Base-by-base conservation (phyloP, 2,329 filamentous ascomycete genomes). In the Scedosporium boydii region DNA sequence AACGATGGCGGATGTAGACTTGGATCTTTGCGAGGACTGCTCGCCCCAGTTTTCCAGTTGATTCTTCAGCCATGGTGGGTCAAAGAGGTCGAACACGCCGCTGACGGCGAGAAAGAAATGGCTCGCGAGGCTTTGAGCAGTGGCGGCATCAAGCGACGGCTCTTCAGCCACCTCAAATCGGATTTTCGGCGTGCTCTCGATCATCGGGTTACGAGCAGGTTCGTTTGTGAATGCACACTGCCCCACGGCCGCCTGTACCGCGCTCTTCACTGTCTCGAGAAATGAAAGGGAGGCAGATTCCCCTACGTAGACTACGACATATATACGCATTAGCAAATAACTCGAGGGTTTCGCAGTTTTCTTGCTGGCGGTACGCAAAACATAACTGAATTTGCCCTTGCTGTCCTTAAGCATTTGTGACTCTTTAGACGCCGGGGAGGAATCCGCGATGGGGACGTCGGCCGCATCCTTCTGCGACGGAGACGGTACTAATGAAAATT, bases 41-140 rank as follows among this genome's bases (percentile, higher is more conserved):
- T 10, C 23, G 10, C n/a, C 16, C 51, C 51, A 56, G 12, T 56
- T 23, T 23, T 23, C 23, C 41, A 60, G 16, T 18, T 26, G 18
- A 27, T 18, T 42, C 34, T 60, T 21, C 10, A 60, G 18, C 34
- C 58, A 60, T 6, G 58, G 26, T 26, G 38, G 12, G 42, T 51
- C 59, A n/a, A 60, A 60, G 4, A 60, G 42, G 41, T 60, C 59
- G 3, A 60, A 23, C 12, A 44, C 42, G 18, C 59, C 59, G 16
- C 59, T 60, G 38, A 60, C 59, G 27, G 34, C 34, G 14, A 60
- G 59, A 21, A 48, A 14, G 44, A 60, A 60, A 23, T 60, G 59
- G n/a, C 14, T 23, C 5, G 34, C 59, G 3, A 60, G 59, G 34
- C 34, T 38, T 38, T 38, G 34, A 38, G 34, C 10, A 12, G 34